These are phyloP conservation scores for Metschnikowia santaceciliae DNA, from an alignment of 805 yeast species.

Conservation along the genomic window DNA sequence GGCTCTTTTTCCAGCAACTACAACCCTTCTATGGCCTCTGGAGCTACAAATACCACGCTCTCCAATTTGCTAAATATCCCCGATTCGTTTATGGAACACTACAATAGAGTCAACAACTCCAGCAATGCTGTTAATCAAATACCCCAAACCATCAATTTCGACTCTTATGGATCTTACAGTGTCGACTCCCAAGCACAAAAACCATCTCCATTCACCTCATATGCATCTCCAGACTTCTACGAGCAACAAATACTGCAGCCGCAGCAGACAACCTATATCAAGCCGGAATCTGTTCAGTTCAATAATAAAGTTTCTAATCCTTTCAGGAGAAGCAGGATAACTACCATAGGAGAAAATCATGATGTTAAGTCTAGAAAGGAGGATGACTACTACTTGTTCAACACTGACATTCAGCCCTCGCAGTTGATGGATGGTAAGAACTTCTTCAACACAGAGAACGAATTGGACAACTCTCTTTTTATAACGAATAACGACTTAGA, in stretches of 20 bases:
- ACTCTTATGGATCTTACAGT: conserved; percentile 12
- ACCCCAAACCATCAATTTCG: conserved; percentile 7
- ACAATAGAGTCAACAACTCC: conserved; percentile 16
- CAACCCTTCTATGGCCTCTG: conserved; percentile 10
- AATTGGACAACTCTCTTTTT: conserved; percentile 27
- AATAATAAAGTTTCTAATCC: not conserved
- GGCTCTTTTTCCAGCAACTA: conserved; percentile 5
- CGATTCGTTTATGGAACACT: conserved; percentile 27
- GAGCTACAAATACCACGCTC: conserved; percentile 10
- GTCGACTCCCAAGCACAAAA: conserved; percentile 10
- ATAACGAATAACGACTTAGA: conserved; percentile 15
- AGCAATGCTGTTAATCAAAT: conserved; percentile 14
- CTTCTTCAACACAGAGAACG: conserved; percentile 24
- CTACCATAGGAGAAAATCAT: conserved; percentile 26
- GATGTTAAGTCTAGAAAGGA: conserved; percentile 23
- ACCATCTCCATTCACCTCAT: conserved; percentile 33
- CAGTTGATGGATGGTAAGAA: conserved; percentile 26
- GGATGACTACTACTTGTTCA: conserved; percentile 36
- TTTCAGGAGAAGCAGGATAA: conserved; percentile 30
- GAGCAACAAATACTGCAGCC: conserved; percentile 4
- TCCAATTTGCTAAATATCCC: conserved; percentile 27
- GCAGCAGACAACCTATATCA: conserved; percentile 9
- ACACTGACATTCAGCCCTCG: conserved; percentile 42
- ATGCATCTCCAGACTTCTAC: conserved; percentile 35
- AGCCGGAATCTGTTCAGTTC: conserved; percentile 12